These are phyloP conservation scores for Phycomyces nitens DNA, from an alignment of 192 early-diverging fungal genomes.

Conservation along the genomic window DNA sequence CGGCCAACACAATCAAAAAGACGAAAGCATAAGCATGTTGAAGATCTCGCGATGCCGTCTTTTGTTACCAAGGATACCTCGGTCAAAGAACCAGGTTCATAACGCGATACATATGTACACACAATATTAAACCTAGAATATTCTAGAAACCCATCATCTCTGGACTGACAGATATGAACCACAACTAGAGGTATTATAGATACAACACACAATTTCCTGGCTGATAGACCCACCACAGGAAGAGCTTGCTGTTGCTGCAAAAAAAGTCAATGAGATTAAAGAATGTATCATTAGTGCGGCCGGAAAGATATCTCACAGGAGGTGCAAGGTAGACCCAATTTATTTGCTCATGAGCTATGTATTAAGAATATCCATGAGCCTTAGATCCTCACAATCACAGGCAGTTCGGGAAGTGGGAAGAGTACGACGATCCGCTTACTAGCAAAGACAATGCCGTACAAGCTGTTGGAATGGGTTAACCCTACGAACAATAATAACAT, in stretches of 20 bases:
- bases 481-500: neutral
- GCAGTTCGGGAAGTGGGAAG: conserved; percentile 6
- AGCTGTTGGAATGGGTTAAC: conserved; percentile 8
- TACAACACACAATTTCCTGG: neutral
- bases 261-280: neutral
- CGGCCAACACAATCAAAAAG: too few relatives aligned
- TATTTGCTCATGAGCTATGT: too few relatives aligned
- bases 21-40: too few relatives aligned
- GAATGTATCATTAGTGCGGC: too few relatives aligned
- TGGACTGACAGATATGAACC: conserved; percentile 7
- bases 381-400: conserved; percentile 4
- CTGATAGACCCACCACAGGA: neutral
- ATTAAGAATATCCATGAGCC: too few relatives aligned
- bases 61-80: too few relatives aligned
- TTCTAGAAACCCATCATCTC: conserved; percentile 1
- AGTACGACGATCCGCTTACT: conserved; percentile 2
- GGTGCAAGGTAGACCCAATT: neutral
- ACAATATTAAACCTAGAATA: too few relatives aligned
- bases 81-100: too few relatives aligned
- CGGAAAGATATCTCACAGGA: too few relatives aligned
- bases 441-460: neutral
- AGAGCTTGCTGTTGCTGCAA: neutral
- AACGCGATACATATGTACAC: too few relatives aligned
- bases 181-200: neutral
- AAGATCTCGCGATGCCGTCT: too few relatives aligned